Evolutionary conservation across 805 yeast genomes (phyloP).

Genomic region (Candida michaelii): DNA sequence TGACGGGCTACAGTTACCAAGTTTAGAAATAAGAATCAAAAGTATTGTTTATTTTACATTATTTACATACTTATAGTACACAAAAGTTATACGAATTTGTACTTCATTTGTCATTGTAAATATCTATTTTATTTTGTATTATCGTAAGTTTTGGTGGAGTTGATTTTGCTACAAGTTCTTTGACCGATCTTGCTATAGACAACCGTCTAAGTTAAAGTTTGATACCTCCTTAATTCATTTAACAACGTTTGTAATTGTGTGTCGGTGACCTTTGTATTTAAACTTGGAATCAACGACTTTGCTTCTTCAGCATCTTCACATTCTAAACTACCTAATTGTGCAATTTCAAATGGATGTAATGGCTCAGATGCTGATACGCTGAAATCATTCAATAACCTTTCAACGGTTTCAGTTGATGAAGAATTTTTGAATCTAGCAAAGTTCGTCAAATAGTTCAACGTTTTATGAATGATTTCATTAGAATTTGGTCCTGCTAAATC

Average conservation of each 20-base stretch:
- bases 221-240: slow-evolving; percentile 74
- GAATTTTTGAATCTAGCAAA: slow-evolving; percentile 91
- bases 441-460: slow-evolving; percentile 79
- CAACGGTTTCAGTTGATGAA: slow-evolving; percentile 91
- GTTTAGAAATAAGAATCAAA: too few relatives aligned
- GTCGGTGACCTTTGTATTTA: slow-evolving; percentile 76
- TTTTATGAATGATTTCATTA: slow-evolving; percentile 86
- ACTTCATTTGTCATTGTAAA: background rate
- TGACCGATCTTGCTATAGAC: too few relatives aligned
- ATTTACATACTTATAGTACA: slow-evolving; percentile 5
- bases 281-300: slow-evolving; percentile 86
- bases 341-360: slow-evolving; percentile 92
- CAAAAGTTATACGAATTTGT: background rate
- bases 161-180: too few relatives aligned
- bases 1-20: too few relatives aligned
- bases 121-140: too few relatives aligned
- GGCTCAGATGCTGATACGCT: slow-evolving; percentile 44
- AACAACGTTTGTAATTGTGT: slow-evolving; percentile 83
- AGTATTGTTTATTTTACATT: slow-evolving; percentile 5
- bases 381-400: slow-evolving; percentile 77
- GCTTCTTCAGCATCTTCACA: slow-evolving; percentile 99
- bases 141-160: too few relatives aligned
- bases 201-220: slow-evolving; percentile 35
- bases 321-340: slow-evolving; percentile 85
- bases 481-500: slow-evolving; percentile 68